Evolutionary conservation across 768 basidiomycete species (phyloP), one percentile per base, ranked within the genome.

Genomic region (Butyriboletus loyo): DNA sequence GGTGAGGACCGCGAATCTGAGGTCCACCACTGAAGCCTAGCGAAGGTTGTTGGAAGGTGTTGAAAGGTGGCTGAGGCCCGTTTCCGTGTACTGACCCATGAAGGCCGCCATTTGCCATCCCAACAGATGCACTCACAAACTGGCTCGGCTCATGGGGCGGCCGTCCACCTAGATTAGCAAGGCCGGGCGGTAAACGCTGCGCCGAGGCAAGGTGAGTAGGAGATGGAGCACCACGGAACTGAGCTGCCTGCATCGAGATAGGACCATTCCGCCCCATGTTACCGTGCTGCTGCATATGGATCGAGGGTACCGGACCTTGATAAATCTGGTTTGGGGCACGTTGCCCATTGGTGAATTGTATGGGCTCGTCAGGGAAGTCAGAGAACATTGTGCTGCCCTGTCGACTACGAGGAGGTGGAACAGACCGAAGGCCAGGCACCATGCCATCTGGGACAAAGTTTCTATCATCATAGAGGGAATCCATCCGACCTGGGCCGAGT

Each of bases 371-470:
- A 24, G 81, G 60, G 15, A 77, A 73, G 28, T 89, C 89, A 34
- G 79, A 67, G 60, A 80, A 84, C 50, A 82, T 71, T 4, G 74
- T 69, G 31, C 72, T 71, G 54, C 75, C 74, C 55, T 87, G 83
- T 42, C 86, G 77, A 62, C 72, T 77, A 54, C 87, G 79, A 50
- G 83, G 78, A 38, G 83, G 81, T 42, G 80, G 82, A 35, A 77
- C 78, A 28, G 85, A 78, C 35, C 90, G 84, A 30, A 92, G 77
- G 9, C 89, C 91, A 24, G 91, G 89, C 15, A 92, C 90, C 81
- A 92, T 83, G 27, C 87, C 87, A 69, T 92, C 88, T 10, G 90
- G 87, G 24, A 89, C 80, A 59, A 92, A 92, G 59, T 77, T 82
- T 56, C 89, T 78, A 60, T 89, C 88, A 47, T 92, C 87, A 62